Evolutionary conservation across 2,329 filamentous ascomycete genomes (phyloP).

Genomic region (Colletotrichum lini): DNA sequence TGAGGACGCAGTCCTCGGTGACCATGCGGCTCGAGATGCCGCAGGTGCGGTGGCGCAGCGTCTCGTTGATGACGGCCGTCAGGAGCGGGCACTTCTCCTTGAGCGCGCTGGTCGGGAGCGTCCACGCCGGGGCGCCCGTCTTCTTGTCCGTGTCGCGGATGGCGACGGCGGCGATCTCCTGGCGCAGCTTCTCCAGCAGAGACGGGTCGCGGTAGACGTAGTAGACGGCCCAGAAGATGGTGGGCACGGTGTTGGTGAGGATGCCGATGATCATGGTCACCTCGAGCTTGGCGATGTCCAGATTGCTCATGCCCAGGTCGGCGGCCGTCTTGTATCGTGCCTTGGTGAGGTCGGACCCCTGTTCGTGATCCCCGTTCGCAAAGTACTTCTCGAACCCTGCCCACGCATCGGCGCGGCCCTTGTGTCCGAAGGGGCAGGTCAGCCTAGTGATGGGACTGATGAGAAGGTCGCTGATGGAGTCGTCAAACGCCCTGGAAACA

Average conservation of each 20-base stretch:
- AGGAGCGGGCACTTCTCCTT: slow-evolving; percentile 57
- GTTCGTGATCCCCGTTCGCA: slow-evolving; percentile 7
- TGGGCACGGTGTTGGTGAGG: too few relatives aligned
- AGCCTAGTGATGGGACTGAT: neutral
- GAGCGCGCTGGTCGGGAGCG: slow-evolving; percentile 53
- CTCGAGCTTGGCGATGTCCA: too few relatives aligned
- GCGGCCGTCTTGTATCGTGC: slow-evolving; percentile 2
- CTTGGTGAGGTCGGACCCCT: slow-evolving; percentile 1
- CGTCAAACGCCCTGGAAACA: too few relatives aligned
- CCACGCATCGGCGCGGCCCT: slow-evolving; percentile 2
- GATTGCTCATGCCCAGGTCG: neutral
- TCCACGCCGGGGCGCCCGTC: slow-evolving; percentile 19
- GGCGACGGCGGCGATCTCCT: too few relatives aligned
- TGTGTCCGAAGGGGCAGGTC: slow-evolving; percentile 7
- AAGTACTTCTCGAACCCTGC: slow-evolving; percentile 3
- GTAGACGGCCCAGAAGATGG: too few relatives aligned
- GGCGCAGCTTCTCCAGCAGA: too few relatives aligned
- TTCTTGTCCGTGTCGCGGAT: too few relatives aligned
- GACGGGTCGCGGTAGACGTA: too few relatives aligned
- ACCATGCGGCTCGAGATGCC: slow-evolving; percentile 54
- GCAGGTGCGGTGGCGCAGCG: neutral
- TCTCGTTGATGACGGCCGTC: slow-evolving; percentile 59
- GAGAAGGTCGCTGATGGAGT: too few relatives aligned
- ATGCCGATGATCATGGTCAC: too few relatives aligned
- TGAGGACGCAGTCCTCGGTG: slow-evolving; percentile 54